A percentile compares a stretch with the other conserved stretches of the same genome.
phyloP scores from a whole-genome alignment of 495 filamentous ascomycete genomes.

The Penicillium maclennaniae region DNA sequence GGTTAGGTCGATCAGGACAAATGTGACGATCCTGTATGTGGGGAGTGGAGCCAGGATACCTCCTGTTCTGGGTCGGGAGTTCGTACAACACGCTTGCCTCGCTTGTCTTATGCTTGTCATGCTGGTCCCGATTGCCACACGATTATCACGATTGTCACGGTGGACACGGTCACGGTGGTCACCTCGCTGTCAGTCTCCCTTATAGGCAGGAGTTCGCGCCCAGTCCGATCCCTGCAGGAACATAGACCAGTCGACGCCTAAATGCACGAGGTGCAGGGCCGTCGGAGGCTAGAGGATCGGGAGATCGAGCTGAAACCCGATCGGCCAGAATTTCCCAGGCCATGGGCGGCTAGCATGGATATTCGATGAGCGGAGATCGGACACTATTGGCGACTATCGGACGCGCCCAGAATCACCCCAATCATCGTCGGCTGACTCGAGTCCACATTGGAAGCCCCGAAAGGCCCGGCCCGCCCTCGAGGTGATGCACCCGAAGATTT shows the following conservation, averaged over 20 bases:
- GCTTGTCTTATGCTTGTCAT: too few species aligned
- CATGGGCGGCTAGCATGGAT: conserved; percentile 39
- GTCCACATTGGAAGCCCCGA: conserved; percentile 27
- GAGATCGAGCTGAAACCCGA: conserved; percentile 9
- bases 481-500: conserved; percentile 3
- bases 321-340: conserved; percentile 28
- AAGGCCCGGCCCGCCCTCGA: conserved; percentile 32
- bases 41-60: not conserved
- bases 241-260: conserved; percentile 1
- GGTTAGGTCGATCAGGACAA: not conserved
- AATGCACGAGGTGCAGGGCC: conserved; percentile 19
- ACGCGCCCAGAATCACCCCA: conserved; percentile 14
- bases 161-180: not conserved
- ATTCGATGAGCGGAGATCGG: conserved; percentile 25
- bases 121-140: too few species aligned
- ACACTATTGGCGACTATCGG: conserved; percentile 31
- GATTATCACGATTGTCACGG: too few species aligned
- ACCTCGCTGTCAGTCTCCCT: not conserved
- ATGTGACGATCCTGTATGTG: not conserved
- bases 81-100: not conserved
- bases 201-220: conserved; percentile 15
- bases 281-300: conserved; percentile 2
- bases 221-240: conserved; percentile 12
- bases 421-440: conserved; percentile 15
- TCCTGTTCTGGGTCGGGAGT: not conserved